These are phyloP conservation scores for Marchantia polymorpha DNA, from an alignment of 225 moss, liverwort and hornwort genomes.

Conservation along the genomic window DNA sequence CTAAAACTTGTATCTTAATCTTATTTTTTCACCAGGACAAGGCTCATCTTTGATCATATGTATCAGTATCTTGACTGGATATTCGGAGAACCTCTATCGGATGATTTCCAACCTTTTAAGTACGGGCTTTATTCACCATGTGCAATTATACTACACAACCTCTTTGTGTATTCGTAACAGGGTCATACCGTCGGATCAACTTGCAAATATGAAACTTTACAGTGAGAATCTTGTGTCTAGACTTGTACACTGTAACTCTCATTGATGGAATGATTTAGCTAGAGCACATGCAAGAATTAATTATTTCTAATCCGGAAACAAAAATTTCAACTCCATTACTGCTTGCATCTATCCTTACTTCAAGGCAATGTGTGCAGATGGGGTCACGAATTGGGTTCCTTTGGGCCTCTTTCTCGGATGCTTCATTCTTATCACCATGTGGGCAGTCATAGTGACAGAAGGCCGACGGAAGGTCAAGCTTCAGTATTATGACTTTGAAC, in stretches of 20 bases:
- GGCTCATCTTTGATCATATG: conserved; percentile 98
- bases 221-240: too few species aligned
- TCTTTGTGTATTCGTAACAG: background rate
- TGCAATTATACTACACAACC: background rate
- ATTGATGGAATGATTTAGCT: too few species aligned
- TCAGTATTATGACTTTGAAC: conserved; percentile 97
- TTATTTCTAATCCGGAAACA: too few species aligned
- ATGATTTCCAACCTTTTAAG: conserved; percentile 77
- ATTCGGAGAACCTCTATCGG: conserved; percentile 84
- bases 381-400: conserved; percentile 78
- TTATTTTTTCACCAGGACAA: conserved; percentile 57
- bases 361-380: conserved; percentile 43
- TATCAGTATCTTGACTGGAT: conserved; percentile 93
- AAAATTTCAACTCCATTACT: background rate
- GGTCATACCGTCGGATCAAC: background rate
- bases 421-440: conserved; percentile 92
- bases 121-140: conserved; percentile 22
- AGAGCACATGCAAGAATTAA: too few species aligned
- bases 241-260: too few species aligned
- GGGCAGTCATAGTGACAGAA: conserved; percentile 99
- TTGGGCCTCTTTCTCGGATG: conserved; percentile 81
- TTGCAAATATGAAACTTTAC: background rate
- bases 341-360: background rate
- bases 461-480: conserved; percentile 94
- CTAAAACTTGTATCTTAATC: too few species aligned